Evolutionary conservation across 176 grass and related monocot genomes (phyloP).

Genomic region (Hyparrhenia diplandra): DNA sequence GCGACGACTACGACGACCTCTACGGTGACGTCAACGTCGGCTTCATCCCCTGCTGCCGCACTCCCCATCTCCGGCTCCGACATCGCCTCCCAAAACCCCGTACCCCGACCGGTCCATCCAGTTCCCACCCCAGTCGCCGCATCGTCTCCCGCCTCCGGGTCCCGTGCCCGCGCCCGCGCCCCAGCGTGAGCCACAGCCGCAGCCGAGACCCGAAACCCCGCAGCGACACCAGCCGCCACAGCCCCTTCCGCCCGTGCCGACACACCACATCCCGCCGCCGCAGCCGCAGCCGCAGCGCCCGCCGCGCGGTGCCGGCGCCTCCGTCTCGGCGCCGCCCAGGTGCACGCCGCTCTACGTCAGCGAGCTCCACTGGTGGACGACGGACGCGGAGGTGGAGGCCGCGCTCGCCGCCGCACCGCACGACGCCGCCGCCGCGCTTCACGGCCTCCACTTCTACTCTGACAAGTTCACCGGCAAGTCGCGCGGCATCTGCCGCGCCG

Average conservation of each 20-base stretch:
- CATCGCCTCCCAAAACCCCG: slow-evolving; percentile 41
- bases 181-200: background rate
- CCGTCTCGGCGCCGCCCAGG: background rate
- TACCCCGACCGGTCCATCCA: background rate
- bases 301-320: background rate
- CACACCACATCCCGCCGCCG: too few species aligned
- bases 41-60: slow-evolving; percentile 19
- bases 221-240: slow-evolving; percentile 1
- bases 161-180: background rate
- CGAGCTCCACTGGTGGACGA: slow-evolving; percentile 67
- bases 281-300: slow-evolving; percentile 1
- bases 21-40: slow-evolving; percentile 38
- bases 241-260: too few species aligned
- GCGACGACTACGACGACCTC: slow-evolving; percentile 44
- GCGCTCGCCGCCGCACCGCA: slow-evolving; percentile 44
- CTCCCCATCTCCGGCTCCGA: background rate
- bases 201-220: background rate
- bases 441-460: slow-evolving; percentile 43
- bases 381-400: slow-evolving; percentile 54
- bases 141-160: background rate
- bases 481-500: slow-evolving; percentile 46
- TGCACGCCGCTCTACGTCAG: slow-evolving; percentile 41
- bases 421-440: slow-evolving; percentile 25
- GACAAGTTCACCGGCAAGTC: slow-evolving; percentile 50
- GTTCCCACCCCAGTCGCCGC: background rate